Conservation (phyloP, 2,329 filamentous ascomycete species). For the Aspergillus sp. region DNA sequence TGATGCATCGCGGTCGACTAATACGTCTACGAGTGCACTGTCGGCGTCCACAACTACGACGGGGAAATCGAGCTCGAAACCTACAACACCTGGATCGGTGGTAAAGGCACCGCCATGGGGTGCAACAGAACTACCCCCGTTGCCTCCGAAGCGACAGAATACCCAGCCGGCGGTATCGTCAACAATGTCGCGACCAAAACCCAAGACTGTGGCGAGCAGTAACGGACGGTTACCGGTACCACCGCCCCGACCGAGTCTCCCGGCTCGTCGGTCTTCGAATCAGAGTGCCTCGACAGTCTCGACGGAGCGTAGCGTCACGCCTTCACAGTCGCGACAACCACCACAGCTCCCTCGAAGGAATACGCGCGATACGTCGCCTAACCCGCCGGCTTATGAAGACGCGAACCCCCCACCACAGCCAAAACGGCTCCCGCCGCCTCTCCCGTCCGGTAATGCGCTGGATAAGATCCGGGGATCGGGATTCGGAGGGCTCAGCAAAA, state of each 20-base stretch:
- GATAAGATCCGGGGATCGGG: conserved; percentile 45
- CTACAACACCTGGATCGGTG: conserved; percentile 27
- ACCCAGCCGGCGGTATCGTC: conserved; percentile 18
- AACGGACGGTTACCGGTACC: conserved; percentile 18
- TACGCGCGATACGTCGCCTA: conserved; percentile 17
- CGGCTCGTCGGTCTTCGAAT: conserved; percentile 21
- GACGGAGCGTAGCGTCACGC: conserved; percentile 6
- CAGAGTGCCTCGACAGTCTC: conserved; percentile 13
- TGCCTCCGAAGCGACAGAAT: conserved; percentile 51
- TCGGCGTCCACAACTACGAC: conserved; percentile 16
- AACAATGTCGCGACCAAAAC: conserved; percentile 22
- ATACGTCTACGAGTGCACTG: conserved; percentile 28
- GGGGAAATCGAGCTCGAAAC: conserved; percentile 36
- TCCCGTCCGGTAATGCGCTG: conserved; percentile 33
- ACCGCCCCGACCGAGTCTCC: conserved; percentile 20
- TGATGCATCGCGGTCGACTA: conserved; percentile 49
- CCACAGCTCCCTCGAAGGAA: conserved; percentile 25
- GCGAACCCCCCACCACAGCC: conserved; percentile 16
- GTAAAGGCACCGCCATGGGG: conserved; percentile 59
- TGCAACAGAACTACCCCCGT: conserved; percentile 53
- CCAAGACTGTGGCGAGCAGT: conserved; percentile 14
- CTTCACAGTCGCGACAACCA: conserved; percentile 19
- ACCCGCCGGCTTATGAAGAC: conserved; percentile 11
- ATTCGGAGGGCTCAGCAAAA: conserved; percentile 48
- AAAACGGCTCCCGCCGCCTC: conserved; percentile 36